Conservation (phyloP, 225 moss, liverwort and hornwort genomes). For the Sphagnum contortum region DNA sequence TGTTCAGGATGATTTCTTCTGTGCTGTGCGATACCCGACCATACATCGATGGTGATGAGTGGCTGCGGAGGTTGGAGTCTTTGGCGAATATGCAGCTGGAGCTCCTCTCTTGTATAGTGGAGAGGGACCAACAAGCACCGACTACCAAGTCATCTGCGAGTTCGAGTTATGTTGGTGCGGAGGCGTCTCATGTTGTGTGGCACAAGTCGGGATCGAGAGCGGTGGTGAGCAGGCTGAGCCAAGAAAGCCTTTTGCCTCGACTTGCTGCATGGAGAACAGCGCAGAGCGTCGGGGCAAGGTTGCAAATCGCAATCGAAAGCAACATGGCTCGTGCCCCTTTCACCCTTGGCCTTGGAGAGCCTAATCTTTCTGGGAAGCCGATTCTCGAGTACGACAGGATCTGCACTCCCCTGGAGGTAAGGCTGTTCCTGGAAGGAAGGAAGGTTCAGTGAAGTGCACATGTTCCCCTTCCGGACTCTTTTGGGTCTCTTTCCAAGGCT, state of each 20-base stretch:
- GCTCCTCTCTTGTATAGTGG: slow-evolving; percentile 51
- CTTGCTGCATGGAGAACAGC: slow-evolving; percentile 70
- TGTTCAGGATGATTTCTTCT: slow-evolving; percentile 60
- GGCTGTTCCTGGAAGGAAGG: neutral
- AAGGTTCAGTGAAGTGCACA: too few relatives aligned
- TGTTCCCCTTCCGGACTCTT: too few relatives aligned
- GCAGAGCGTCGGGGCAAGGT: slow-evolving; percentile 43
- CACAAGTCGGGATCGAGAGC: slow-evolving; percentile 40
- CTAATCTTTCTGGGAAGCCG: slow-evolving; percentile 64
- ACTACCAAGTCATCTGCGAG: slow-evolving; percentile 17
- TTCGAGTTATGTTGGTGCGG: slow-evolving; percentile 5
- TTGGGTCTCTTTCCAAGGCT: too few relatives aligned
- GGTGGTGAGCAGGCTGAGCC: slow-evolving; percentile 31
- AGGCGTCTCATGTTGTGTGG: slow-evolving; percentile 31
- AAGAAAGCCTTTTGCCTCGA: slow-evolving; percentile 50
- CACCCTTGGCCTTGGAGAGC: slow-evolving; percentile 73
- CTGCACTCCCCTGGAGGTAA: slow-evolving; percentile 54
- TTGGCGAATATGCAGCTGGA: slow-evolving; percentile 66
- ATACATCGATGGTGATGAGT: slow-evolving; percentile 64
- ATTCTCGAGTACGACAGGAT: slow-evolving; percentile 68
- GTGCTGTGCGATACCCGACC: slow-evolving; percentile 45
- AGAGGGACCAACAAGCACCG: slow-evolving; percentile 55
- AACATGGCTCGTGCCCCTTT: slow-evolving; percentile 72
- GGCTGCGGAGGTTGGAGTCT: slow-evolving; percentile 63
- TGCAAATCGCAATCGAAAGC: slow-evolving; percentile 69